These are phyloP conservation scores for Chaetoceros tenuissimus DNA, from an alignment of 108 stramenopile genomes.

Conservation along the genomic window DNA sequence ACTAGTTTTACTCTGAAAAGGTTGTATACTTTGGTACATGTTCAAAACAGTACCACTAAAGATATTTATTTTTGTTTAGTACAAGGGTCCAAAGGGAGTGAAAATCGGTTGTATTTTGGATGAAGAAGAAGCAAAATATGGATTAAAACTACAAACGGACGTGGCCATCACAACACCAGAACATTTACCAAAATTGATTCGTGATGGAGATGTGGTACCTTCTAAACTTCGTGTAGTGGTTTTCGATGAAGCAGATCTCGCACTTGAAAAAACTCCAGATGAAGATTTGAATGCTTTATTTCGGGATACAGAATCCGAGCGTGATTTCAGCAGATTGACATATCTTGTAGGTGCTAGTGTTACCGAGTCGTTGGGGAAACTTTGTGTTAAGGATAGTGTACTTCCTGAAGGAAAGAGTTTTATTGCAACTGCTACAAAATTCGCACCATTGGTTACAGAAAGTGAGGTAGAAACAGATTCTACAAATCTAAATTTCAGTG, in stretches of 20 bases:
- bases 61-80: conserved; percentile 10
- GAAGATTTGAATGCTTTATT: conserved; percentile 49
- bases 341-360: conserved; percentile 78
- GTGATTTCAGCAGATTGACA: conserved; percentile 48
- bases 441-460: conserved; percentile 28
- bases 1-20: not conserved
- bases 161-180: conserved; percentile 71
- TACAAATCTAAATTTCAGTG: not conserved
- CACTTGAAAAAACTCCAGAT: conserved; percentile 51
- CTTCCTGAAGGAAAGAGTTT: conserved; percentile 70
- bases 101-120: conserved; percentile 78
- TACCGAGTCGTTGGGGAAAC: conserved; percentile 64
- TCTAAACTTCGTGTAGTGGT: conserved; percentile 61
- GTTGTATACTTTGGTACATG: not conserved
- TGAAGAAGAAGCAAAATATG: conserved; percentile 65
- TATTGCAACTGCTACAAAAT: conserved; percentile 68
- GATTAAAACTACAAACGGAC: conserved; percentile 81
- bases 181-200: conserved; percentile 59
- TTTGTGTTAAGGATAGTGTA: conserved; percentile 55
- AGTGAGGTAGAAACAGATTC: conserved; percentile 5
- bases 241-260: conserved; percentile 82
- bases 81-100: conserved; percentile 79
- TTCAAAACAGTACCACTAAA: not conserved
- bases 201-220: conserved; percentile 63
- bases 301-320: conserved; percentile 26